Evolutionary conservation across 2,329 filamentous ascomycete species (phyloP).

Genomic region (Neofusicoccum parvum): DNA sequence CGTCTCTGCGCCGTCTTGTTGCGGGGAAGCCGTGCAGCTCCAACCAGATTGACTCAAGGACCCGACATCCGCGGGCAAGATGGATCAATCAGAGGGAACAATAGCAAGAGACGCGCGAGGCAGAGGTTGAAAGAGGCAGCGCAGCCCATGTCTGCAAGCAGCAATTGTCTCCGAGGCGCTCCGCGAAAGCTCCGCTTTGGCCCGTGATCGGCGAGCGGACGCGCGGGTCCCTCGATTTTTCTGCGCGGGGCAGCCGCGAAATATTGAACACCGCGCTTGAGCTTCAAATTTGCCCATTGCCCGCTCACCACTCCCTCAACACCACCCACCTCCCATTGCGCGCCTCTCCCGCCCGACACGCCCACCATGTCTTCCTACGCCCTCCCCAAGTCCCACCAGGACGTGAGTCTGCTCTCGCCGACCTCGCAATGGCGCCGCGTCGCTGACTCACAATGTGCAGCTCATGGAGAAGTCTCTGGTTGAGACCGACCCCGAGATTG

Average conservation of each 20-base stretch:
- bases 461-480: constrained; percentile 95
- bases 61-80: constrained; percentile 5
- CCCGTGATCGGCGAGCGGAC: constrained; percentile 10
- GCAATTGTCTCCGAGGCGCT: constrained; percentile 15
- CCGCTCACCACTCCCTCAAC: background rate
- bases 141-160: constrained; percentile 14
- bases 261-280: constrained; percentile 9
- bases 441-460: constrained; percentile 55
- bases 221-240: constrained; percentile 15
- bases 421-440: constrained; percentile 23
- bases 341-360: background rate
- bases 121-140: constrained; percentile 7
- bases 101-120: background rate
- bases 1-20: background rate
- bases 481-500: constrained; percentile 91
- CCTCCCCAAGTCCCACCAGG: constrained; percentile 66
- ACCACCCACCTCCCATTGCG: background rate
- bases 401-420: constrained; percentile 51
- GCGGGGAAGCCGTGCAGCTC: constrained; percentile 2
- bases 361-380: constrained; percentile 56
- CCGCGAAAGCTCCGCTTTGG: constrained; percentile 17
- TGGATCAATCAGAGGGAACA: background rate
- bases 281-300: constrained; percentile 19
- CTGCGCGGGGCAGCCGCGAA: constrained; percentile 17
- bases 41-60: constrained; percentile 9